These are phyloP conservation scores for Eucalyptus viminalis DNA, from an alignment of 345 rosid genomes.

Conservation along the genomic window DNA sequence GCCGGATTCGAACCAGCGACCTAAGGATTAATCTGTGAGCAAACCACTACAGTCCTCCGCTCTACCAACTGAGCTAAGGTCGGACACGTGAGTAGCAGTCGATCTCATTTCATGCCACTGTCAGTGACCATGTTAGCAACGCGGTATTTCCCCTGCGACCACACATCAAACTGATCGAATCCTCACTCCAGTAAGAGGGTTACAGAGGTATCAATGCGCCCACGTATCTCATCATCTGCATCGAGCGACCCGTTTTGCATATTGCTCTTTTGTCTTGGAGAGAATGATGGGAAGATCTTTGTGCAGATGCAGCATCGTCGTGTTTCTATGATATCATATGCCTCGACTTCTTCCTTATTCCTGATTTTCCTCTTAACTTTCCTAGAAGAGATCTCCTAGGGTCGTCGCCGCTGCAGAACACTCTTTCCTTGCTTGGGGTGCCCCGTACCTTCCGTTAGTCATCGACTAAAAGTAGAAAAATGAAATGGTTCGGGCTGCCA, in stretches of 20 bases:
- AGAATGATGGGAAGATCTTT: neutral
- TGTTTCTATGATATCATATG: neutral
- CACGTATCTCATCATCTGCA: neutral
- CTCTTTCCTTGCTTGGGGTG: too few species aligned
- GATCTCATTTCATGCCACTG: neutral
- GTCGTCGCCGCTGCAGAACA: too few species aligned
- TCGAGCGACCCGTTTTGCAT: neutral
- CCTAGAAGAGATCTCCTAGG: neutral
- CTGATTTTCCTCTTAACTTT: neutral
- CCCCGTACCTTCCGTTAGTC: too few species aligned
- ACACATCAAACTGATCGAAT: neutral
- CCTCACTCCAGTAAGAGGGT: neutral
- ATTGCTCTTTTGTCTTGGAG: neutral
- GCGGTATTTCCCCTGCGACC: neutral
- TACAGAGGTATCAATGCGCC: neutral
- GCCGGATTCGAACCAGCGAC: slow-evolving; percentile 52
- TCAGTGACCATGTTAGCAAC: too few species aligned
- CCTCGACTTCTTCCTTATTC: neutral
- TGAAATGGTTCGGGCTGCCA: too few species aligned
- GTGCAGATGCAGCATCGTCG: neutral
- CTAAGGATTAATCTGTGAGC: slow-evolving; percentile 1
- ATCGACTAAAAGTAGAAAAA: too few species aligned
- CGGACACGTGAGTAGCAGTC: neutral
- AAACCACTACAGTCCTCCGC: slow-evolving; percentile 97
- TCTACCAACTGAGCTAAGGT: slow-evolving; percentile 99